phyloP scores from a whole-genome alignment of 495 filamentous ascomycete genomes.

The Xylaria scruposa region DNA sequence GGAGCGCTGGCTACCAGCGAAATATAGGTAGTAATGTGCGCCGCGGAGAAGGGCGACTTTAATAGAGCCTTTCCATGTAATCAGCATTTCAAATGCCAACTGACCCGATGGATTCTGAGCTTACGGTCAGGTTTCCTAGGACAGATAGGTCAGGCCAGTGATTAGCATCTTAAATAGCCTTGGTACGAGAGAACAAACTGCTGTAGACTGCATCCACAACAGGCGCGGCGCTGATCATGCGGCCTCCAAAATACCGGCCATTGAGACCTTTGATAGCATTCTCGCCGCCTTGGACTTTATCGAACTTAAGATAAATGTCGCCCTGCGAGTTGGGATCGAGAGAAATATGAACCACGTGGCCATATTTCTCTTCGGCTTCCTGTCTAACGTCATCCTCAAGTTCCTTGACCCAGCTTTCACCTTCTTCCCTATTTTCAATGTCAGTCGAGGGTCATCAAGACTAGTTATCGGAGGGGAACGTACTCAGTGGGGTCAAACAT shows the following conservation, averaged over 20 bases:
- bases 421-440: conserved; percentile 71
- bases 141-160: conserved; percentile 43
- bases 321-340: conserved; percentile 92
- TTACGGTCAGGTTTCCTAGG: conserved; percentile 47
- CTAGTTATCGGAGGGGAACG: conserved; percentile 44
- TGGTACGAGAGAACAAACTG: conserved; percentile 90
- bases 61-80: conserved; percentile 6
- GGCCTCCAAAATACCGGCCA: conserved; percentile 91
- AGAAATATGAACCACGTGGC: conserved; percentile 96
- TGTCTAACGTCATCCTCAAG: conserved; percentile 90
- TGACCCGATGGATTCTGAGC: conserved; percentile 24
- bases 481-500: conserved; percentile 95
- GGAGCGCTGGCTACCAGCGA: conserved; percentile 10
- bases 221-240: conserved; percentile 88
- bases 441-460: conserved; percentile 48
- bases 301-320: conserved; percentile 98
- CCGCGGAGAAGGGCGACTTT: conserved; percentile 19
- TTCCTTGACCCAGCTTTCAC: conserved; percentile 89
- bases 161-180: conserved; percentile 70
- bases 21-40: conserved; percentile 10
- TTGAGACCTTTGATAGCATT: conserved; percentile 98
- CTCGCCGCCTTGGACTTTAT: conserved; percentile 90
- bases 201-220: conserved; percentile 99
- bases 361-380: conserved; percentile 96
- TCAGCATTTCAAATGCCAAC: conserved; percentile 1